A percentile compares a stretch with the other conserved stretches of the same genome.
Conservation (phyloP, 148 eudicot species). For the Heliosperma pusillum region DNA sequence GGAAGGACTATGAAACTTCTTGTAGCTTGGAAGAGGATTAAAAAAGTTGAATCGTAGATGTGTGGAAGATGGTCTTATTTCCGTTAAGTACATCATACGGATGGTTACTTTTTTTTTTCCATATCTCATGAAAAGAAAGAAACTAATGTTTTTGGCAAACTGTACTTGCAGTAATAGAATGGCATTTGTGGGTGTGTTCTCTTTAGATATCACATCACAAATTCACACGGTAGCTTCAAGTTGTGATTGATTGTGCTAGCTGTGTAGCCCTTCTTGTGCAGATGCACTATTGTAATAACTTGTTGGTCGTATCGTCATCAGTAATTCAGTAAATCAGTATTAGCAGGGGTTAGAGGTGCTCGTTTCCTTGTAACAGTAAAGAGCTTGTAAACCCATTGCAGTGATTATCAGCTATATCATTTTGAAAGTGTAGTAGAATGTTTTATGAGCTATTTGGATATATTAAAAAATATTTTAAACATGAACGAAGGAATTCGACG, state of each 20-base stretch:
- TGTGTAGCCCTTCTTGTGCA: too few species aligned
- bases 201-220: too few species aligned
- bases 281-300: too few species aligned
- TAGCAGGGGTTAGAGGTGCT: not conserved
- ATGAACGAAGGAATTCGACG: not conserved
- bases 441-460: not conserved
- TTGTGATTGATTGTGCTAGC: too few species aligned
- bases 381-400: too few species aligned
- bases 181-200: too few species aligned
- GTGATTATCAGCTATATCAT: not conserved
- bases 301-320: not conserved
- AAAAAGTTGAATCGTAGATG: not conserved
- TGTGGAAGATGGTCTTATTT: not conserved
- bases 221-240: too few species aligned
- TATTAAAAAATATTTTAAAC: not conserved
- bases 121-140: not conserved
- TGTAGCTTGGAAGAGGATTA: not conserved
- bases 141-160: not conserved
- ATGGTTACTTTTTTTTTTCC: too few species aligned
- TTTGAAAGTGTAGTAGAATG: not conserved
- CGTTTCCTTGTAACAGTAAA: not conserved
- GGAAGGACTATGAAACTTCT: not conserved
- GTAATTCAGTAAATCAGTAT: too few species aligned
- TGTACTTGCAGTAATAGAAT: too few species aligned
- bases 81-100: not conserved